Evolutionary conservation across 1,139 yeast genomes (phyloP), one percentile per base, ranked within the genome.

Genomic region (Diutina siamensis): DNA sequence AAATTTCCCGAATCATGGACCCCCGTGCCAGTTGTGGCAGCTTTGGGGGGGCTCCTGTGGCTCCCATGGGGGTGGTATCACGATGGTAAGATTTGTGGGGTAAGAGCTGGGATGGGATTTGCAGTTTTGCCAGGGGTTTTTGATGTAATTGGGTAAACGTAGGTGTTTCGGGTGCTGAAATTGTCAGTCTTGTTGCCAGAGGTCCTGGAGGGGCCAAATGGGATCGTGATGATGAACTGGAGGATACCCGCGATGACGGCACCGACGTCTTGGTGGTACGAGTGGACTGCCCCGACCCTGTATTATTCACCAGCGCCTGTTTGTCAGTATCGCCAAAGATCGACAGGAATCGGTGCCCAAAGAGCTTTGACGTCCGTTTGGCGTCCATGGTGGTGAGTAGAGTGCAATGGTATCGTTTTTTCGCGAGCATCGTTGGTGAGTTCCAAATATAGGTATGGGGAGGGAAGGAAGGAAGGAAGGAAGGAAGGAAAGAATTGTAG

Each of bases 291-390:
- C n/a, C n/a, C n/a, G n/a, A n/a, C n/a, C n/a, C n/a, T n/a, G n/a
- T n/a, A n/a, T n/a, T n/a, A n/a, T n/a, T n/a, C n/a, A n/a, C n/a
- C n/a, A n/a, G n/a, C n/a, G 13, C 15, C 4, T 9, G 8, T 27
- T 35, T 35, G 19, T 38, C 42, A 12, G n/a, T 15, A 8, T 38
- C 42, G n/a, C 42, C 42, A 15, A 38, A 38, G 10, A 38, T 38
- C n/a, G 42, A 38, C 33, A 25, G 32, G 19, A 38, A 21, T 15
- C 42, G 42, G 15, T 38, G 42, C 17, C 42, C 42, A 25, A 38
- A 25, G 32, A 25, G 32, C 32, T 25, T 38, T 31, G 42, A 38
- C 15, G 42, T 38, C 31, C 42, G 42, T 25, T 38, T 38, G 18
- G 19, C 42, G 4, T 25, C 33, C 42, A 38, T 38, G 32, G 5